Evolutionary conservation across 768 basidiomycete genomes (phyloP).

Genomic region (Sutorius australiensis): DNA sequence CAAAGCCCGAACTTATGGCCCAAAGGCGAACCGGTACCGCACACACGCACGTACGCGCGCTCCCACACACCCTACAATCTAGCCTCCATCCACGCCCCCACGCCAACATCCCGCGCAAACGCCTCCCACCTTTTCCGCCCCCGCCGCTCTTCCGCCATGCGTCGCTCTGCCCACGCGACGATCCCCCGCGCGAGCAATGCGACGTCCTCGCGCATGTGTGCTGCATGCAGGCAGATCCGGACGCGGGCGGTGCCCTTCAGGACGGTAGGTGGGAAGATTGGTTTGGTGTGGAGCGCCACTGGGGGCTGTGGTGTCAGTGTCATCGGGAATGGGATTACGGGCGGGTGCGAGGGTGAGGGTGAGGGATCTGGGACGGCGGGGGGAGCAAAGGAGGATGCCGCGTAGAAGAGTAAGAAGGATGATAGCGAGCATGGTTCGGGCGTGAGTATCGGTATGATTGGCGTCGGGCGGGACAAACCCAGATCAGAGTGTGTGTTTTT

Average conservation of each 20-base stretch:
- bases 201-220: constrained; percentile 63
- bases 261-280: constrained; percentile 86
- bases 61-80: constrained; percentile 15
- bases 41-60: too few relatives aligned
- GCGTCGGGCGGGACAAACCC: constrained; percentile 40
- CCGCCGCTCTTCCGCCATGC: constrained; percentile 6
- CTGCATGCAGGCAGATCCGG: constrained; percentile 83
- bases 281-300: constrained; percentile 60
- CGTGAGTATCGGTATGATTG: constrained; percentile 85
- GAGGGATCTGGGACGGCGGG: not conserved
- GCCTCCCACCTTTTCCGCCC: constrained; percentile 7
- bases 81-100: constrained; percentile 29
- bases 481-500: not conserved
- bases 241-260: constrained; percentile 83
- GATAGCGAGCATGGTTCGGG: constrained; percentile 73
- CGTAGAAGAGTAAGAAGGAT: constrained; percentile 45
- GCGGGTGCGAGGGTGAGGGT: not conserved
- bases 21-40: too few relatives aligned
- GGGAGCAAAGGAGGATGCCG: not conserved
- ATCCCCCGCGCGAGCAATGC: constrained; percentile 51
- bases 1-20: too few relatives aligned
- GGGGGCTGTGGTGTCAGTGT: constrained; percentile 4
- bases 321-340: not conserved
- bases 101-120: constrained; percentile 14
- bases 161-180: constrained; percentile 33